Conservation (phyloP, 208 protist genomes). For the Leishmania amazonensis region DNA sequence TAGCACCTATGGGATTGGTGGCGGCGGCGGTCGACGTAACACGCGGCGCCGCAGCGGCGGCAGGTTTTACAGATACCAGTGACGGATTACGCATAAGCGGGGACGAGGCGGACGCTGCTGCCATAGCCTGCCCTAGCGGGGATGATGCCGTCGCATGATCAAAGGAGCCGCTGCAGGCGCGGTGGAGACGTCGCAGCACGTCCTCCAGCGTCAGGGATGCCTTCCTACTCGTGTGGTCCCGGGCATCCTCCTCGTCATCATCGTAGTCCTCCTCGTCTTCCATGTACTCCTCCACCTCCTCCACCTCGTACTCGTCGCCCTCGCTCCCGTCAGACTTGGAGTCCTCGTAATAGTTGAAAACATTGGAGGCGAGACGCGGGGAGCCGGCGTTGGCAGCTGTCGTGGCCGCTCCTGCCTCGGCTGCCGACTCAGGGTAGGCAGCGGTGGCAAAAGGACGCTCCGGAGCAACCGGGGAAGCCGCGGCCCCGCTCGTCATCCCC, state of each 20-base stretch:
- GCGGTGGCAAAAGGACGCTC: background rate
- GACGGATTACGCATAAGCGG: background rate
- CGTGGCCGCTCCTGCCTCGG: background rate
- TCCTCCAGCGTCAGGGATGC: conserved; percentile 18
- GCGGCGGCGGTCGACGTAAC: background rate
- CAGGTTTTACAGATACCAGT: background rate
- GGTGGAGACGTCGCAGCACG: conserved; percentile 29
- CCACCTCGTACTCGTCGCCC: conserved; percentile 24
- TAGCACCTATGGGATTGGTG: conserved; percentile 9
- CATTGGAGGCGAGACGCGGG: conserved; percentile 12
- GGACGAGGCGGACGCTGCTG: background rate
- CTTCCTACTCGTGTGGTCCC: background rate
- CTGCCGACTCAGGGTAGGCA: background rate
- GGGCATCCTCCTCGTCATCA: conserved; percentile 13
- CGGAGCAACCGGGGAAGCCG: background rate
- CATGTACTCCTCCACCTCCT: conserved; percentile 27
- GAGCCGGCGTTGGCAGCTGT: background rate
- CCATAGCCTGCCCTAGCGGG: background rate
- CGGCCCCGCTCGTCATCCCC: background rate
- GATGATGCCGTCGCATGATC: conserved; percentile 5
- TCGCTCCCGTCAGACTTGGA: conserved; percentile 9
- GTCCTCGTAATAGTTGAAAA: conserved; percentile 16
- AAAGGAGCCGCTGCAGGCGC: conserved; percentile 24
- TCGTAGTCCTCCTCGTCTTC: conserved; percentile 23
- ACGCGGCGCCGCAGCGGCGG: background rate